Base-by-base conservation (phyloP, 176 grass and related monocot species). In the Eremochloa ophiuroides region DNA sequence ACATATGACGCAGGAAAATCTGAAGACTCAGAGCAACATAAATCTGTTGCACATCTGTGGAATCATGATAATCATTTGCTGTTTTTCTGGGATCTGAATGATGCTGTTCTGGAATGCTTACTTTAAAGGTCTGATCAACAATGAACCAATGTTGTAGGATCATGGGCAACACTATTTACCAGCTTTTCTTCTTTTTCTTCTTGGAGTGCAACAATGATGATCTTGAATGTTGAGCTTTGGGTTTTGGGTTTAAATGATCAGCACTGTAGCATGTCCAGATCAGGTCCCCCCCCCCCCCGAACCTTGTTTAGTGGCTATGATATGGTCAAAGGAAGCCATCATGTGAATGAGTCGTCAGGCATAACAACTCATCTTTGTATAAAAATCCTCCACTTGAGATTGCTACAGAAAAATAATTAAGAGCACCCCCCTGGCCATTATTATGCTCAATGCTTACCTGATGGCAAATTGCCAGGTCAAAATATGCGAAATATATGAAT, bases 281-380 rank as follows among this genome's bases (percentile, higher is more conserved):
- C 30, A 65, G 4, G 31, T 17, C 4, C 9, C n/a, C n/a, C n/a
- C n/a, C n/a, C n/a, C n/a, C n/a, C n/a, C n/a, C n/a, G n/a, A n/a
- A n/a, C n/a, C n/a, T n/a, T n/a, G n/a, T n/a, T n/a, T n/a, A n/a
- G n/a, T n/a, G n/a, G n/a, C n/a, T n/a, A n/a, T 70, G 22, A 37
- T 62, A 7, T 62, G 39, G 66, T 71, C 75, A 79, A 64, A 79
- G 34, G 66, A 63, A 64, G 42, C 14, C 41, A 63, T 85, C 30
- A 35, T 62, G 69, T 50, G 53, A 71, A 78, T 38, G 20, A 77
- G 39, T 78, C 39, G 8, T 85, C 29, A 33, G 28, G 22, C 40
- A 68, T 77, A 37, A 46, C 8, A 37, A 18, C 50, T 77, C 74
- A 78, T 35, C 27, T 63, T 12, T 63, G 22, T 82, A 82, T 71